phyloP scores from a whole-genome alignment of 441 rosid species.

The Pelargonium myrrhifolium region DNA sequence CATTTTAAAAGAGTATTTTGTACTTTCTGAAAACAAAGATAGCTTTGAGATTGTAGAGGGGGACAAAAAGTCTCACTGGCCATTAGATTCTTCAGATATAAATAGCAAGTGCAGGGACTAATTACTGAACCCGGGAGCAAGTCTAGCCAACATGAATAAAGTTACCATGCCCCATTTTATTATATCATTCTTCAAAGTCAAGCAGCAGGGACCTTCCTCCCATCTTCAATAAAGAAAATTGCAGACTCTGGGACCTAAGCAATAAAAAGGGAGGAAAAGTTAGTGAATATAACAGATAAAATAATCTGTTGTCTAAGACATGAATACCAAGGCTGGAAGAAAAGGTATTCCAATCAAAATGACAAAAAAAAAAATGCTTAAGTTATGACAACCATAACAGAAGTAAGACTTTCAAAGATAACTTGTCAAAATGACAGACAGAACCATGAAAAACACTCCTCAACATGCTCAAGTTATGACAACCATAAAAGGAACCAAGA shows the following conservation, averaged over 20 bases:
- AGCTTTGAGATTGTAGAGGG: conserved; percentile 15
- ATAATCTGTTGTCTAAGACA: neutral
- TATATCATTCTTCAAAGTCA: conserved; percentile 13
- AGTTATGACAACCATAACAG: too few relatives aligned
- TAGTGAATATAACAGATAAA: neutral
- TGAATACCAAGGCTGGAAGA: neutral
- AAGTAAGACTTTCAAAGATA: too few relatives aligned
- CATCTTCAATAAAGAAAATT: conserved; percentile 15
- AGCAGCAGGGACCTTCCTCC: conserved; percentile 22
- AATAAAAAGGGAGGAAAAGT: neutral
- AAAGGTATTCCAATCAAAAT: neutral
- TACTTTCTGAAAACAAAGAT: conserved; percentile 6
- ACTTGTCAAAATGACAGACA: neutral
- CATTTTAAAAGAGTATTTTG: conserved; percentile 1
- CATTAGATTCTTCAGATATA: conserved; percentile 7
- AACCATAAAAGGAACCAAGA: neutral
- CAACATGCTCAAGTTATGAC: neutral
- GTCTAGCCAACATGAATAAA: conserved; percentile 1
- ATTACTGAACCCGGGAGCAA: neutral
- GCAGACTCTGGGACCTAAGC: conserved; percentile 17
- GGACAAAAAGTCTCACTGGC: conserved; percentile 19
- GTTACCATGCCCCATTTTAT: conserved; percentile 1
- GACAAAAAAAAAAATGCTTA: too few relatives aligned
- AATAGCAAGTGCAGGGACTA: conserved; percentile 2
- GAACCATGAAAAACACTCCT: neutral